These are phyloP conservation scores for Brasilioporus rufonigricans DNA, from an alignment of 768 basidiomycete species.

Conservation along the genomic window DNA sequence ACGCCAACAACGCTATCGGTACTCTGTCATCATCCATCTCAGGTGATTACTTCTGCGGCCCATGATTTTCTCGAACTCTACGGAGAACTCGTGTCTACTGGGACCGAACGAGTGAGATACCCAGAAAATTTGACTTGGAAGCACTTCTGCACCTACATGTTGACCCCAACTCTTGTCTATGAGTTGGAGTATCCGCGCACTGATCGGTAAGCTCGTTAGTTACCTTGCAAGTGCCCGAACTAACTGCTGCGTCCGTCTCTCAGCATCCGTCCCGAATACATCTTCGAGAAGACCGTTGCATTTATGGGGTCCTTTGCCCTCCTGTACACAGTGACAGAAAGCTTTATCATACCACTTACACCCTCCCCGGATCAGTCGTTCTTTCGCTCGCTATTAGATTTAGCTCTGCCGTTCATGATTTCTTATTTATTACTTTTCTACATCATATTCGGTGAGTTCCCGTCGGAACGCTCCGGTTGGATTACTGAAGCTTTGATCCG, in stretches of 20 bases:
- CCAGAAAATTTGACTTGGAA: constrained; percentile 80
- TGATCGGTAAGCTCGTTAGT: constrained; percentile 50
- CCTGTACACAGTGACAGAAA: constrained; percentile 91
- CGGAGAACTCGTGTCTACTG: constrained; percentile 70
- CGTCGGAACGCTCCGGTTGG: neutral
- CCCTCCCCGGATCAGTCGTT: constrained; percentile 70
- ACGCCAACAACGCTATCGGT: constrained; percentile 34
- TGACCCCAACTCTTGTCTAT: constrained; percentile 92
- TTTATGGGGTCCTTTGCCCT: constrained; percentile 96
- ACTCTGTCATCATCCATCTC: constrained; percentile 65
- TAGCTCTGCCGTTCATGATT: constrained; percentile 92
- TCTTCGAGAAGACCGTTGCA: constrained; percentile 65
- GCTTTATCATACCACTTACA: constrained; percentile 85
- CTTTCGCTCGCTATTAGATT: constrained; percentile 72
- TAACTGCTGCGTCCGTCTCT: neutral
- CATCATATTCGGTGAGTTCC: constrained; percentile 68
- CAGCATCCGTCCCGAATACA: constrained; percentile 47
- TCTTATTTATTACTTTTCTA: constrained; percentile 85
- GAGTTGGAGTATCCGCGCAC: constrained; percentile 96
- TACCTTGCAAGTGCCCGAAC: neutral
- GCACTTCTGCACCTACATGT: constrained; percentile 82
- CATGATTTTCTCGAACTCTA: constrained; percentile 74
- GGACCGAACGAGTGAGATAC: constrained; percentile 68
- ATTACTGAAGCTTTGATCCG: neutral
- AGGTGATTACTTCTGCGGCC: constrained; percentile 64